Conservation (phyloP, 2,329 filamentous ascomycete species). For the Scedosporium minutisporum region DNA sequence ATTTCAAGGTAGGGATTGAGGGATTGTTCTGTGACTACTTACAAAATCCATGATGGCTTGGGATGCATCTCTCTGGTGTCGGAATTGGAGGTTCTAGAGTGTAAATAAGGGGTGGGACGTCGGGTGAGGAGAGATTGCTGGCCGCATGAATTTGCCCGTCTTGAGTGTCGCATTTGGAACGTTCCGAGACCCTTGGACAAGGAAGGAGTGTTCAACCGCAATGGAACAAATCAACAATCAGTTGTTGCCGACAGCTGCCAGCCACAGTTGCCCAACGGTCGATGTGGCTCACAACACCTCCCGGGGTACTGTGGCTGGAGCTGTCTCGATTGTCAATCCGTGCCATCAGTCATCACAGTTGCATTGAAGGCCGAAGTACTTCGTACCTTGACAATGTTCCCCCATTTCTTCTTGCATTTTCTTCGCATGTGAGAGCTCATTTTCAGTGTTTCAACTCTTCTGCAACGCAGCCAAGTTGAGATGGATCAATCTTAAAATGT, state of each 20-base stretch:
- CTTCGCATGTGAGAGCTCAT: background rate
- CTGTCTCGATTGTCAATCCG: no score
- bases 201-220: background rate
- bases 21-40: slow-evolving; percentile 17
- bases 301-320: background rate
- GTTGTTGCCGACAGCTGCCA: background rate
- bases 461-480: background rate
- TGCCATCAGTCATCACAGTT: no score
- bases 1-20: background rate
- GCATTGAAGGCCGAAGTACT: no score
- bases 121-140: background rate
- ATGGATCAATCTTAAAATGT: background rate
- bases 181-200: background rate
- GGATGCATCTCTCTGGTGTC: slow-evolving; percentile 32
- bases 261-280: background rate
- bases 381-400: no score
- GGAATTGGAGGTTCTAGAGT: background rate
- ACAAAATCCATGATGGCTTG: slow-evolving; percentile 48
- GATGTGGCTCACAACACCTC: no score
- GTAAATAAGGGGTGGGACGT: background rate
- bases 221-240: background rate
- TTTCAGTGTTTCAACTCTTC: background rate
- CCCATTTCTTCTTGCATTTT: no score
- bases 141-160: slow-evolving; percentile 1
- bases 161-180: slow-evolving; percentile 1